Conservation (phyloP, 2,329 filamentous ascomycete genomes). For the Sphaerulina musiva region DNA sequence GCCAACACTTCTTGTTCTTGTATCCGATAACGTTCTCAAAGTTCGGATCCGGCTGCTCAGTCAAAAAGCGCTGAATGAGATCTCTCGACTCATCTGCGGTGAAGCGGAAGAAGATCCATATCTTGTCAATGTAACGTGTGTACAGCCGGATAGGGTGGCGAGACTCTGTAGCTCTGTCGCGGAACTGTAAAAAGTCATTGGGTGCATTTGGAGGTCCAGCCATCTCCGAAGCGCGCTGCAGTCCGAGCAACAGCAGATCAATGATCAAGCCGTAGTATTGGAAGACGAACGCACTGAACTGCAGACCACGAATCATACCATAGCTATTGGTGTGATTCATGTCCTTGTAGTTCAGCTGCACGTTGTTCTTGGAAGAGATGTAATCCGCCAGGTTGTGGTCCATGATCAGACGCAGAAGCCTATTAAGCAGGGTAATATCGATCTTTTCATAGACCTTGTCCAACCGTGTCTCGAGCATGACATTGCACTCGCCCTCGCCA, state of each 20-base stretch:
- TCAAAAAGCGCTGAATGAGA: constrained; percentile 93
- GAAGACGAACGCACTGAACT: constrained; percentile 98
- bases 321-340: constrained; percentile 99
- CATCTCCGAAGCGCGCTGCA: constrained; percentile 96
- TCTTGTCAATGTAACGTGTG: constrained; percentile 94
- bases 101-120: constrained; percentile 97
- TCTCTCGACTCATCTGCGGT: constrained; percentile 90
- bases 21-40: constrained; percentile 99
- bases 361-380: constrained; percentile 98
- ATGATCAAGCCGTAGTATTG: constrained; percentile 97
- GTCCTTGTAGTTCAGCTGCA: constrained; percentile 97
- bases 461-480: constrained; percentile 95
- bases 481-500: constrained; percentile 90
- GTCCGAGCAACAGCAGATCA: constrained; percentile 81
- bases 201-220: constrained; percentile 88
- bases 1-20: constrained; percentile 99
- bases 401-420: constrained; percentile 90
- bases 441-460: constrained; percentile 99
- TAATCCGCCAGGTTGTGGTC: constrained; percentile 99
- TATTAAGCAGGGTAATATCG: constrained; percentile 89
- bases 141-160: constrained; percentile 96
- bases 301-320: constrained; percentile 93
- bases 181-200: constrained; percentile 97
- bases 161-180: constrained; percentile 83
- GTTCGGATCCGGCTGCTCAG: constrained; percentile 95